These are phyloP conservation scores for Vanrija humicola DNA, from an alignment of 1,284 basidiomycete genomes.

Conservation along the genomic window DNA sequence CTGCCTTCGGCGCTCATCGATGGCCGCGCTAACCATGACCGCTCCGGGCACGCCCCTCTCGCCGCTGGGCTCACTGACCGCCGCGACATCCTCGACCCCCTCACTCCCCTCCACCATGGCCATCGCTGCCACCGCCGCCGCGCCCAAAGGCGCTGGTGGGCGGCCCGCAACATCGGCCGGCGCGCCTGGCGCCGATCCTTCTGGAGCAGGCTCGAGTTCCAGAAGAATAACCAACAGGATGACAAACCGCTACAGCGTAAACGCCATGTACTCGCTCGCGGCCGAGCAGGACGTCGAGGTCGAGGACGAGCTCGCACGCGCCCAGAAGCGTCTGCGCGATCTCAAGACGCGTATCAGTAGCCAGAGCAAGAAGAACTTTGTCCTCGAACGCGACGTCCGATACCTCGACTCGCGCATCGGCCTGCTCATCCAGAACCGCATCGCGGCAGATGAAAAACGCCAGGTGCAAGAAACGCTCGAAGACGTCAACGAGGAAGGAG, in stretches of 20 bases:
- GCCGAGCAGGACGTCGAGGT: conserved; percentile 98
- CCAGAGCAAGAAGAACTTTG: conserved; percentile 99
- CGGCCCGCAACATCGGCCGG: background rate
- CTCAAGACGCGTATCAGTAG: conserved; percentile 96
- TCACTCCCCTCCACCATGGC: background rate
- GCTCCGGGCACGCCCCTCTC: conserved; percentile 7
- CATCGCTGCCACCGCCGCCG: too few species aligned
- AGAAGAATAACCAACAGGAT: conserved; percentile 64
- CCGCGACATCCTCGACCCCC: background rate
- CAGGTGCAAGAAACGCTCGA: conserved; percentile 92
- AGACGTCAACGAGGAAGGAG: conserved; percentile 73
- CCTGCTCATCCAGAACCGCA: conserved; percentile 94
- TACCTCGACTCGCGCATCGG: conserved; percentile 98
- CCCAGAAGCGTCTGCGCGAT: conserved; percentile 91
- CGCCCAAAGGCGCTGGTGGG: too few species aligned
- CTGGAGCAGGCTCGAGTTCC: conserved; percentile 3
- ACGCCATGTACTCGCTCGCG: conserved; percentile 93
- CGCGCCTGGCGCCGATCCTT: background rate
- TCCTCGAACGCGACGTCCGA: conserved; percentile 94
- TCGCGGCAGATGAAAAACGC: conserved; percentile 94
- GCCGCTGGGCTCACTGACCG: background rate
- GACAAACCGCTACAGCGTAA: conserved; percentile 94
- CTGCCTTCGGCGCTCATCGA: background rate
- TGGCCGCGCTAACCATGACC: conserved; percentile 18
- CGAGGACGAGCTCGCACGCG: conserved; percentile 95